phyloP scores from a whole-genome alignment of 768 basidiomycete genomes.

The Steccherinum ochraceum region DNA sequence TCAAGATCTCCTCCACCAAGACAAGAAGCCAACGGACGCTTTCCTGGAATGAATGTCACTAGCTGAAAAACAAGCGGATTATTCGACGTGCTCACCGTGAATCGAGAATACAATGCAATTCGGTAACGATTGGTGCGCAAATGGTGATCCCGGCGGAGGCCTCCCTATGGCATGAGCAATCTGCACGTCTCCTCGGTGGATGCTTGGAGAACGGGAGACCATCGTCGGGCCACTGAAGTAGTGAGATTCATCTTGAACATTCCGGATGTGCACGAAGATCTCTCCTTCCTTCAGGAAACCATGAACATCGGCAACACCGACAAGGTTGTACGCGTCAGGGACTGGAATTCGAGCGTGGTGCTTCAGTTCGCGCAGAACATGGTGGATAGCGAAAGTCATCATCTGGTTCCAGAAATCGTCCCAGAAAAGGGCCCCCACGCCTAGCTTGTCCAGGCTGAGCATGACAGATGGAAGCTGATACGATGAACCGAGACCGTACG shows the following conservation, averaged over 20 bases:
- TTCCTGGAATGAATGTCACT: no score
- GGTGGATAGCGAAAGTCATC: slow-evolving; percentile 50
- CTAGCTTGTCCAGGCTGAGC: slow-evolving; percentile 43
- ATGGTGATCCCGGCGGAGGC: slow-evolving; percentile 50
- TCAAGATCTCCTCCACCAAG: slow-evolving; percentile 69
- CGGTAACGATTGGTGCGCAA: slow-evolving; percentile 41
- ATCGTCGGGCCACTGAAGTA: slow-evolving; percentile 51
- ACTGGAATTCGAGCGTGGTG: slow-evolving; percentile 62
- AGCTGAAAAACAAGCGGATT: no score
- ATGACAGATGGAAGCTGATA: slow-evolving; percentile 52
- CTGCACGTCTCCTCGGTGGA: slow-evolving; percentile 65
- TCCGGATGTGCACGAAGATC: slow-evolving; percentile 56
- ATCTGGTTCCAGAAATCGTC: slow-evolving; percentile 46
- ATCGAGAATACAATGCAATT: slow-evolving; percentile 66
- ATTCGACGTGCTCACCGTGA: slow-evolving; percentile 43
- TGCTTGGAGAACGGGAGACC: slow-evolving; percentile 60
- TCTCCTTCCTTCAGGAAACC: slow-evolving; percentile 43
- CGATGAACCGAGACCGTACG: slow-evolving; percentile 49
- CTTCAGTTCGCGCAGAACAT: slow-evolving; percentile 61
- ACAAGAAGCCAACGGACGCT: slow-evolving; percentile 53
- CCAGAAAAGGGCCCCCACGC: slow-evolving; percentile 27
- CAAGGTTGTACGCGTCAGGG: slow-evolving; percentile 56
- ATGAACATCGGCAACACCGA: slow-evolving; percentile 67
- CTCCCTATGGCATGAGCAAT: slow-evolving; percentile 50
- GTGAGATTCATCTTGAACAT: slow-evolving; percentile 27